phyloP scores from a whole-genome alignment of 192 early-diverging fungal species.

The Backusella tuberculispora region DNA sequence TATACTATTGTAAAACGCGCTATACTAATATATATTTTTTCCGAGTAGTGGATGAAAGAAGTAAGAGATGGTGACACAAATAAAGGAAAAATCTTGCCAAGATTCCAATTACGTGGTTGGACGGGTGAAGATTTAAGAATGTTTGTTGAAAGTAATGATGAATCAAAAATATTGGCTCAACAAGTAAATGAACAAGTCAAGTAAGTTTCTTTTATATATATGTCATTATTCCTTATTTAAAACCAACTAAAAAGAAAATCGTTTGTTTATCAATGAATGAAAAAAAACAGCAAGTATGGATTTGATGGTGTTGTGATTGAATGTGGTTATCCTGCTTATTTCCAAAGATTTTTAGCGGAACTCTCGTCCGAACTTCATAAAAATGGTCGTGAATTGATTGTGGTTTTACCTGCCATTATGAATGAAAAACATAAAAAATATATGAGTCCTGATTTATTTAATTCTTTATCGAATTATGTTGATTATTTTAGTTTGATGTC shows the following conservation, averaged over 20 bases:
- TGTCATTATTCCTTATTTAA: no score
- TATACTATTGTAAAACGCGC: not conserved
- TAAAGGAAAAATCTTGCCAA: conserved; percentile 42
- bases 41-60: conserved; percentile 42
- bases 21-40: not conserved
- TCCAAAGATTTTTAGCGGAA: conserved; percentile 25
- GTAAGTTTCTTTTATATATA: no score
- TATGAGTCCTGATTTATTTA: conserved; percentile 28
- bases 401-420: conserved; percentile 37
- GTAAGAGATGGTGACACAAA: conserved; percentile 28
- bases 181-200: conserved; percentile 29
- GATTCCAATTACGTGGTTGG: conserved; percentile 42
- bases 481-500: conserved; percentile 47
- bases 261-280: not conserved
- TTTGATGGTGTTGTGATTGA: conserved; percentile 46
- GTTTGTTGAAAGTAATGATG: conserved; percentile 27
- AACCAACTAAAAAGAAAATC: not conserved
- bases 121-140: conserved; percentile 23
- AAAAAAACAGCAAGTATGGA: conserved; percentile 29
- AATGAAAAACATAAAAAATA: conserved; percentile 21
- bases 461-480: conserved; percentile 24
- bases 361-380: conserved; percentile 25
- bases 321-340: conserved; percentile 27
- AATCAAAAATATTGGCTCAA: conserved; percentile 26
- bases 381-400: conserved; percentile 28